Base-by-base conservation (phyloP, 2,329 filamentous ascomycete genomes). In the Fusarium xyrophilum region DNA sequence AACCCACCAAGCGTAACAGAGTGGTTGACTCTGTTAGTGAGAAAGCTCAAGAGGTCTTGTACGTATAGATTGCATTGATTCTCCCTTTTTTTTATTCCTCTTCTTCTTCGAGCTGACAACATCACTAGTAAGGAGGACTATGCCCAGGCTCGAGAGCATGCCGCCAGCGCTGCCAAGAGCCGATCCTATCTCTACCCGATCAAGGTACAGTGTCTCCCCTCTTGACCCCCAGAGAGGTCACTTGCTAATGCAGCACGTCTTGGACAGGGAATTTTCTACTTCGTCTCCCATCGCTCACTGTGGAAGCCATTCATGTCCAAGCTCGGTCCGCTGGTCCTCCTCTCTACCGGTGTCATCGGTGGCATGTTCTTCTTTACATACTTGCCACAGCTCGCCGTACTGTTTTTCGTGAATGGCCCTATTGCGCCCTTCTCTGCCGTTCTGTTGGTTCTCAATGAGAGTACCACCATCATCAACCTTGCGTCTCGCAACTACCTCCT, bases 301-400 rank as follows among this genome's bases (percentile, higher is more conserved):
- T 89, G 87, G 87, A 84, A 83, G 72, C 88, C 88, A 3, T 84
- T 89, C 43, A 68, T 84, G 38, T 85, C 83, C 10, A 83, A 83
- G 62, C 77, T 90, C 44, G 76, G 82, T 3, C 85, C 86, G 5
- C 93, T 90, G 30, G 71, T 96, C 52, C 84, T 86, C 3, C 85
- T 97, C 4, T 93, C 92, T 17, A 78, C 89, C 13, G 86, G 87
- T 44, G 89, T 97, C 46, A 89, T 94, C 2, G 83, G 84, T 14
- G 83, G 87, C 78, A 96, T 97, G 93, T 97, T 98, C 80, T 82
- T 91, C 71, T 89, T 97, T 76, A 91, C 93, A 50, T 97, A 97
- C 77, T 76, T 89, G 12, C 95, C 95, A 1, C 95, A 97, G 82
- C 86, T 93, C 27, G 91, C 93, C 2, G 79, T 97, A 17, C 86